Evolutionary conservation across 768 basidiomycete genomes (phyloP), one percentile per base, ranked within the genome.

Genomic region (Atractiella rhizophila): DNA sequence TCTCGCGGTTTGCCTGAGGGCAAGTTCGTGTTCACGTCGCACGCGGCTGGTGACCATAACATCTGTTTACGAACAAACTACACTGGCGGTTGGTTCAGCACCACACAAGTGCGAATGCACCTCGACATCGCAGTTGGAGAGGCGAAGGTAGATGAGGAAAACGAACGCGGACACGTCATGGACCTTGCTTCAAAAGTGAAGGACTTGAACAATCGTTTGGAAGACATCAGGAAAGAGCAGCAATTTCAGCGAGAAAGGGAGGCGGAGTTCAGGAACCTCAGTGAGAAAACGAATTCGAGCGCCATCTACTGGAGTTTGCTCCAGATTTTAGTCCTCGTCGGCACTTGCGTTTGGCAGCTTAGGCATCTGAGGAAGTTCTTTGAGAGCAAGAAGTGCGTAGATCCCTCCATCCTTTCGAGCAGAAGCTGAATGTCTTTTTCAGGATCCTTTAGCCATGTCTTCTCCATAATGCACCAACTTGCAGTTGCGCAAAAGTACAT

Each of bases 221-320:
- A 79, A 58, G 83, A 88, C 52, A 76, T 96, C 41, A 68, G 82
- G 34, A 66, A 83, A 20, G 91, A 96, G 60, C 91, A 98, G 62
- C 80, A 86, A 60, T 98, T 94, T 56, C 88, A 96, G 63, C 68
- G 91, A 31, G 88, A 98, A 62, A 66, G 91, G 49, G 91, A 98
- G 60, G 66, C 78, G 10, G 75, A 79, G 51, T 98, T 77, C 56
- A 64, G 91, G 28, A 64, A 83, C 60, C 59, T 94, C 47, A 85
- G 80, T 51, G 91, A 98, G 60, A 58, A 60, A 13, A 88, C 82
- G 28, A 98, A 98, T 61, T 63, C 74, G n/a, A 64, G 74, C 45
- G 85, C 91, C 1, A 78, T 96, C 33, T 96, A 82, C 81, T 96
- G 91, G 60, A 83, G 74, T 53, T 35, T 94, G 21, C 66, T 70